Conservation (phyloP, 192 early-diverging fungal species). For the Funneliformis geosporum region DNA sequence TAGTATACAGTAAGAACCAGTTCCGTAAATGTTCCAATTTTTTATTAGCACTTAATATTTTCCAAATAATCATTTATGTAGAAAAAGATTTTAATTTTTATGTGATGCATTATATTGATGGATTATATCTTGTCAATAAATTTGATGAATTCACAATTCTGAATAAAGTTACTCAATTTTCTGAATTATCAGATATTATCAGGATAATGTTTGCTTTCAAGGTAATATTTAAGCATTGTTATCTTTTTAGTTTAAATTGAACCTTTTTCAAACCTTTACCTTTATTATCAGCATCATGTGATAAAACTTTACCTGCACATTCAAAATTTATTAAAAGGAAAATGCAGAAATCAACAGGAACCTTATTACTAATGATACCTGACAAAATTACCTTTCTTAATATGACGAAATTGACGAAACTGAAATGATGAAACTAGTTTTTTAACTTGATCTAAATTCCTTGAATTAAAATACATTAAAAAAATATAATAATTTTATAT, state of each 20-base stretch:
- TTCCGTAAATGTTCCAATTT: background rate
- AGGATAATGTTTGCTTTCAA: conserved; percentile 5
- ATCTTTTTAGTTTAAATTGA: background rate
- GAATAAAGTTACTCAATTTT: background rate
- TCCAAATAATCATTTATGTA: too few relatives aligned
- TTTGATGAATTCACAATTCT: conserved; percentile 8
- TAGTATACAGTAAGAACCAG: background rate
- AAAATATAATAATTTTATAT: too few relatives aligned
- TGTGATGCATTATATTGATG: background rate
- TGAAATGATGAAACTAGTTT: too few relatives aligned
- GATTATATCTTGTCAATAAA: background rate
- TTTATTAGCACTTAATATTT: background rate
- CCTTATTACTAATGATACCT: too few relatives aligned
- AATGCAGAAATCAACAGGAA: background rate
- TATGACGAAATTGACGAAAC: too few relatives aligned
- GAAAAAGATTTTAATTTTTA: background rate
- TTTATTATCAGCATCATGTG: background rate
- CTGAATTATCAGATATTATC: background rate
- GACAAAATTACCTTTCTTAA: too few relatives aligned
- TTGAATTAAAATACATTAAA: too few relatives aligned
- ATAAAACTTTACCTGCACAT: background rate
- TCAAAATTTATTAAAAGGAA: background rate
- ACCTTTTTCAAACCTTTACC: background rate
- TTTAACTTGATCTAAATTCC: too few relatives aligned
- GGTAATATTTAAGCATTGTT: background rate